Percentiles rank a stretch among this genome's conserved stretches.
Conservation (phyloP, 108 stramenopile species). For the Cyclotella sp. region DNA sequence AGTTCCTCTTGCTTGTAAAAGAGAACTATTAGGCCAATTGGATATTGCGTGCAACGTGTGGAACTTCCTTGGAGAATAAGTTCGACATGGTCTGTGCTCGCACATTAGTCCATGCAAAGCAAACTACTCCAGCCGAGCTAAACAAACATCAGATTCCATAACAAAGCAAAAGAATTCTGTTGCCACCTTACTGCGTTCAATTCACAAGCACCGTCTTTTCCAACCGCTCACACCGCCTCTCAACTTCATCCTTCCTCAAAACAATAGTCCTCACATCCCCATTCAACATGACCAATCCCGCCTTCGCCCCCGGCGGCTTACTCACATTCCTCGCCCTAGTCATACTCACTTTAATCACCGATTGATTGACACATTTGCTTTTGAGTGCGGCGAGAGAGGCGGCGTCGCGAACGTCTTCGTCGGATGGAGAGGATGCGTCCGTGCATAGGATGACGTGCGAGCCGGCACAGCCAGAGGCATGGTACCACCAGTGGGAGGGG, state of each 20-base stretch:
- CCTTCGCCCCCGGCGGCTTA: conserved; percentile 89
- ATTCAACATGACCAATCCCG: conserved; percentile 84
- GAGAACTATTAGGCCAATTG: too few species aligned
- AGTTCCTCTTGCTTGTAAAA: too few species aligned
- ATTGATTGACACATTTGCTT: conserved; percentile 78
- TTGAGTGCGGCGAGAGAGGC: conserved; percentile 86
- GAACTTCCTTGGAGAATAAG: too few species aligned
- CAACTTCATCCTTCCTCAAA: conserved; percentile 82
- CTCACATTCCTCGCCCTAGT: conserved; percentile 82
- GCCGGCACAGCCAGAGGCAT: conserved; percentile 89
- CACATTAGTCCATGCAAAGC: background rate
- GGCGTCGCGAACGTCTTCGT: conserved; percentile 79
- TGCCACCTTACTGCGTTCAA: conserved; percentile 1
- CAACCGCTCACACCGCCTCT: conserved; percentile 67
- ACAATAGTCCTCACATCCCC: conserved; percentile 77
- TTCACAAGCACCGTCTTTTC: conserved; percentile 69
- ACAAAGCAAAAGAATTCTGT: background rate
- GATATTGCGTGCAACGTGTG: too few species aligned
- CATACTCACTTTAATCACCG: conserved; percentile 81
- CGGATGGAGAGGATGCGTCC: conserved; percentile 60
- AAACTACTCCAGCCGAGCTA: background rate
- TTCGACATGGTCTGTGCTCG: too few species aligned
- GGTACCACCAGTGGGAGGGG: conserved; percentile 91
- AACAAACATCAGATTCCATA: background rate
- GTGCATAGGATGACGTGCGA: conserved; percentile 86